Percentiles rank a stretch among this genome's conserved stretches.
Evolutionary conservation across 768 basidiomycete species (phyloP).

Genomic region (Leccinellum luteum): DNA sequence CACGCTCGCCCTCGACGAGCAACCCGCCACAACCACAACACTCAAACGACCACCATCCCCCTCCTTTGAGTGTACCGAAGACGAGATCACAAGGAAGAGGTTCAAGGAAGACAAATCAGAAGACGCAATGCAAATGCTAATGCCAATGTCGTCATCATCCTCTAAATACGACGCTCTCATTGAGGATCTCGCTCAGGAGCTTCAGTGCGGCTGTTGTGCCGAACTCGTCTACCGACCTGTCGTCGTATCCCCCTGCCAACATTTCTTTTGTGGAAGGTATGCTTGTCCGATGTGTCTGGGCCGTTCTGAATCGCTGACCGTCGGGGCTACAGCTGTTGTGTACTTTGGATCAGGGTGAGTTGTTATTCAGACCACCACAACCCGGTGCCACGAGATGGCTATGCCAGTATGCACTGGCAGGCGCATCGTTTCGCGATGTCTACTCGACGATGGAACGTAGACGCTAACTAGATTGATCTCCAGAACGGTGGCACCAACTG

Average conservation of each 20-base stretch:
- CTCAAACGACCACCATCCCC: slow-evolving; percentile 65
- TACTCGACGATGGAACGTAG: neutral
- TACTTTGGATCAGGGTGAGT: slow-evolving; percentile 83
- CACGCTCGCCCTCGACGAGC: slow-evolving; percentile 11
- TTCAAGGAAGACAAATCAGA: slow-evolving; percentile 46
- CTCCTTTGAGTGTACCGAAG: slow-evolving; percentile 50
- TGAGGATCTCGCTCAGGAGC: slow-evolving; percentile 66
- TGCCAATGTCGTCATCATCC: slow-evolving; percentile 14
- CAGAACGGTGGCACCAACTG: slow-evolving; percentile 86
- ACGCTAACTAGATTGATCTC: slow-evolving; percentile 14
- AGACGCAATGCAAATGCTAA: slow-evolving; percentile 14
- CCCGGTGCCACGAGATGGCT: slow-evolving; percentile 6
- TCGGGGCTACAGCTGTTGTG: slow-evolving; percentile 58
- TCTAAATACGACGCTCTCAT: slow-evolving; percentile 38
- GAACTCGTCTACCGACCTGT: slow-evolving; percentile 82
- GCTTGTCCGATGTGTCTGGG: slow-evolving; percentile 6
- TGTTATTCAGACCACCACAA: neutral
- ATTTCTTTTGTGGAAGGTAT: slow-evolving; percentile 90
- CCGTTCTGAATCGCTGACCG: slow-evolving; percentile 43
- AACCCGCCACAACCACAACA: slow-evolving; percentile 13
- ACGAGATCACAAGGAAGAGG: slow-evolving; percentile 55
- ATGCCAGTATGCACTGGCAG: neutral
- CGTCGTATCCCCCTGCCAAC: slow-evolving; percentile 79
- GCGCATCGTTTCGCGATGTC: neutral
- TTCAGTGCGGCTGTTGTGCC: slow-evolving; percentile 85